These are phyloP conservation scores for Aspergillus nanangensis DNA, from an alignment of 495 filamentous ascomycete species.

Conservation along the genomic window DNA sequence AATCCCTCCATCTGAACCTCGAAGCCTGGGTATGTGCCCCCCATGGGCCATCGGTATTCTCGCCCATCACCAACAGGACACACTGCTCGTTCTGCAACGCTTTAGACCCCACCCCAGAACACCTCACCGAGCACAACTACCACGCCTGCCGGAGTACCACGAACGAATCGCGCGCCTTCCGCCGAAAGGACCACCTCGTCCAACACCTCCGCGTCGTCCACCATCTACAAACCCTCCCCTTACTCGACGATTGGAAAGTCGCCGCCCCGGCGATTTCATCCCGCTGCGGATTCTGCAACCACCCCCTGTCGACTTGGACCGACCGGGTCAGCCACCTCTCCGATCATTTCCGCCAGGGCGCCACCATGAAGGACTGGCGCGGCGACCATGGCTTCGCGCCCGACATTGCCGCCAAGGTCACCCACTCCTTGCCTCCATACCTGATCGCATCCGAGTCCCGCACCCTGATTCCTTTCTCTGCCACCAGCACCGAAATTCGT, in stretches of 20 bases:
- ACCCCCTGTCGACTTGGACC: slow-evolving; percentile 55
- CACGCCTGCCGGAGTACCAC: slow-evolving; percentile 60
- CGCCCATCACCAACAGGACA: slow-evolving; percentile 47
- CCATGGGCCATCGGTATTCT: slow-evolving; percentile 37
- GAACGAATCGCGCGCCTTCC: slow-evolving; percentile 61
- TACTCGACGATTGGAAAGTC: slow-evolving; percentile 69
- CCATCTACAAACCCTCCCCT: slow-evolving; percentile 49
- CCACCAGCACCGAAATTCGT: slow-evolving; percentile 4
- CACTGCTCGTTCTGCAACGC: slow-evolving; percentile 20
- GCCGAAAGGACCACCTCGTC: slow-evolving; percentile 72
- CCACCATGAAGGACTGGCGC: slow-evolving; percentile 63
- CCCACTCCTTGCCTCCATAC: slow-evolving; percentile 58
- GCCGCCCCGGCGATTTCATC: slow-evolving; percentile 55
- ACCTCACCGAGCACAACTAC: slow-evolving; percentile 46
- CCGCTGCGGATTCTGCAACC: slow-evolving; percentile 62
- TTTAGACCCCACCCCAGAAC: slow-evolving; percentile 10
- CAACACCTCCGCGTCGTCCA: slow-evolving; percentile 73
- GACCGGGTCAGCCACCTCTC: slow-evolving; percentile 59
- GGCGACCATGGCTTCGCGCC: slow-evolving; percentile 65
- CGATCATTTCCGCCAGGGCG: slow-evolving; percentile 58
- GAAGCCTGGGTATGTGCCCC: slow-evolving; percentile 73
- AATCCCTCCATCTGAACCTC: slow-evolving; percentile 67
- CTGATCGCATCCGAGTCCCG: slow-evolving; percentile 22
- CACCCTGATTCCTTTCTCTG: slow-evolving; percentile 23
- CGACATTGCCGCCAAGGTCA: slow-evolving; percentile 56